A percentile compares a stretch with the other conserved stretches of the same genome.
Conservation (phyloP, 106 monocot species). For the Xerophyta viscosa region DNA sequence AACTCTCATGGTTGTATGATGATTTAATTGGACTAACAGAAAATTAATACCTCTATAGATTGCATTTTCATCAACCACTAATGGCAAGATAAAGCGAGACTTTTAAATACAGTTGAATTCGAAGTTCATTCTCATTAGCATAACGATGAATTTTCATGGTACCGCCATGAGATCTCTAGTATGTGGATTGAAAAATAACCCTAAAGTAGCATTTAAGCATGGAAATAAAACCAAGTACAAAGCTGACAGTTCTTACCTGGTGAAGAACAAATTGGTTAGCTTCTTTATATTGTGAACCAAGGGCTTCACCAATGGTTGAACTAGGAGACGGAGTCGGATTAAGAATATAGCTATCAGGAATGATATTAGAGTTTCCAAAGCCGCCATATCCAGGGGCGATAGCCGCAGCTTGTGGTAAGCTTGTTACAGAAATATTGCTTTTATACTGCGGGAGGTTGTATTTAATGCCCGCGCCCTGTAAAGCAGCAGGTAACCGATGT, state of each 20-base stretch:
- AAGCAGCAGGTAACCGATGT: constrained; percentile 60
- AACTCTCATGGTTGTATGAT: no score
- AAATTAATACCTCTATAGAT: no score
- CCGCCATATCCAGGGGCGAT: constrained; percentile 60
- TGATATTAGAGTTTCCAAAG: constrained; percentile 53
- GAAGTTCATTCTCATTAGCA: no score
- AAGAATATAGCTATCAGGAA: constrained; percentile 51
- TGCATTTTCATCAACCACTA: no score
- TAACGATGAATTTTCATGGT: no score
- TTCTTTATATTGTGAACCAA: constrained; percentile 75
- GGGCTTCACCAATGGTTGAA: constrained; percentile 48
- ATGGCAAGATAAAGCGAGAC: no score
- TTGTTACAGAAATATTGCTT: constrained; percentile 42
- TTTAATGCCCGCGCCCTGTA: constrained; percentile 46
- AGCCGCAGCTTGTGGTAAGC: constrained; percentile 53
- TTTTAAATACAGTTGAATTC: no score
- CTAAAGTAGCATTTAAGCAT: no score
- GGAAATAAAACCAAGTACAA: no score
- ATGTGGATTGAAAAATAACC: no score
- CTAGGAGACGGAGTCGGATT: constrained; percentile 47
- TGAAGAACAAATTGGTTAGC: constrained; percentile 46
- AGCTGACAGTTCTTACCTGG: constrained; percentile 33
- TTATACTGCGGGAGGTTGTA: constrained; percentile 91
- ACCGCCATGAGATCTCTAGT: no score
- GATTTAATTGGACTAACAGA: no score